phyloP scores from a whole-genome alignment of 2,329 filamentous ascomycete species.

The Westerdykella aurantiaca region DNA sequence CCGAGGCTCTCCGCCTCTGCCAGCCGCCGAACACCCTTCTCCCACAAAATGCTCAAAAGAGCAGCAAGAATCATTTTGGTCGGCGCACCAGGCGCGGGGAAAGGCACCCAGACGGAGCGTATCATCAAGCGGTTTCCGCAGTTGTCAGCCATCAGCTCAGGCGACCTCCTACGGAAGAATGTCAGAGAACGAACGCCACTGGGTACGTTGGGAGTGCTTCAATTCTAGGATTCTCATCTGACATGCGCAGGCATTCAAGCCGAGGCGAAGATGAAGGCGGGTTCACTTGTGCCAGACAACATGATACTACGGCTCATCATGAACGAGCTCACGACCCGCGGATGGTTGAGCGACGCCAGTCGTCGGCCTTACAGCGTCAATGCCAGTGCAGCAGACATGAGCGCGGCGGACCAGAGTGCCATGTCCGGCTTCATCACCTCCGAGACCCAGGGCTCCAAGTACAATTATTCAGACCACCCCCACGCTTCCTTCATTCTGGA shows the following conservation, averaged over 20 bases:
- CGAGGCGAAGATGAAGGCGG: slow-evolving; percentile 79
- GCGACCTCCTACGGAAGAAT: slow-evolving; percentile 87
- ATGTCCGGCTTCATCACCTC: slow-evolving; percentile 41
- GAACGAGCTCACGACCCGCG: slow-evolving; percentile 76
- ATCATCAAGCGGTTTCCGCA: slow-evolving; percentile 82
- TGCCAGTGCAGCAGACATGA: slow-evolving; percentile 29
- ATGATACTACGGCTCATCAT: slow-evolving; percentile 90
- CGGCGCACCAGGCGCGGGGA: slow-evolving; percentile 93
- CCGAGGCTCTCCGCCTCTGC: not conserved
- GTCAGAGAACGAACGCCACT: slow-evolving; percentile 82
- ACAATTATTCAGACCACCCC: slow-evolving; percentile 58
- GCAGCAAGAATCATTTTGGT: slow-evolving; percentile 92
- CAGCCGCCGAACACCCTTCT: not conserved
- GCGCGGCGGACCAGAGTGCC: slow-evolving; percentile 26
- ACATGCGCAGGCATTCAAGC: slow-evolving; percentile 70
- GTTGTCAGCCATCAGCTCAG: slow-evolving; percentile 85
- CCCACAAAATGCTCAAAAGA: slow-evolving; percentile 40
- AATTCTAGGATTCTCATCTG: slow-evolving; percentile 7
- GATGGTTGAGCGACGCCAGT: slow-evolving; percentile 63
- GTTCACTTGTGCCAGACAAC: slow-evolving; percentile 83
- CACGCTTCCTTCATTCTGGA: slow-evolving; percentile 89
- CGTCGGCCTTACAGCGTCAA: slow-evolving; percentile 45
- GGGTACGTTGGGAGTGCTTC: slow-evolving; percentile 48
- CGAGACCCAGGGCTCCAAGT: slow-evolving; percentile 21
- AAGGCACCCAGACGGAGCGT: slow-evolving; percentile 90